Percentiles rank a stretch among this genome's conserved stretches.
Evolutionary conservation across 1,139 yeast genomes (phyloP).

Genomic region (Kodamaea suecica): DNA sequence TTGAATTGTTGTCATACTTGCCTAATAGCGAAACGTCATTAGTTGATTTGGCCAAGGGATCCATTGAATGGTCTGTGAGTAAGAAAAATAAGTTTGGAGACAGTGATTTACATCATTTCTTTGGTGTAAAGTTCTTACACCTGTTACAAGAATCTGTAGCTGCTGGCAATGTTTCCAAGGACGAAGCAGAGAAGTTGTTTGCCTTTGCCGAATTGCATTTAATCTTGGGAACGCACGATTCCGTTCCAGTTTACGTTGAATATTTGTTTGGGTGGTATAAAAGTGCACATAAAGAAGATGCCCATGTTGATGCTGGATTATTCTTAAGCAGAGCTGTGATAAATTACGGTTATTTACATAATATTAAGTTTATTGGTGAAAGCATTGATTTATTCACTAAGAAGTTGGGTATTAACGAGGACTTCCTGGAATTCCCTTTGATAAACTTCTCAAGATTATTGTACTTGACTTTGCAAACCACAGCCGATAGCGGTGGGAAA

Average conservation of each 20-base stretch:
- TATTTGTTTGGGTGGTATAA: constrained; percentile 58
- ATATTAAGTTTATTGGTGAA: constrained; percentile 55
- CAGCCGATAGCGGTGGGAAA: constrained; percentile 44
- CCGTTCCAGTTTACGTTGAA: constrained; percentile 51
- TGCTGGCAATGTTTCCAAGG: constrained; percentile 12
- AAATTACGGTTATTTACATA: constrained; percentile 64
- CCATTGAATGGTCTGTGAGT: constrained; percentile 62
- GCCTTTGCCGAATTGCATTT: constrained; percentile 54
- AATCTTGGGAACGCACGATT: constrained; percentile 63
- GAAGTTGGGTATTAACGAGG: constrained; percentile 17
- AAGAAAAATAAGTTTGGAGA: constrained; percentile 61
- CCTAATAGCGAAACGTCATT: constrained; percentile 68
- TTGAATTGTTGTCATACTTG: constrained; percentile 43
- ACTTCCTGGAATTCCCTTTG: constrained; percentile 25
- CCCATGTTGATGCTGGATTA: constrained; percentile 51
- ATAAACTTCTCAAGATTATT: constrained; percentile 71
- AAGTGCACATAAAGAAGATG: constrained; percentile 24
- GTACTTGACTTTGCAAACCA: constrained; percentile 57
- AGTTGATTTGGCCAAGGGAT: constrained; percentile 60
- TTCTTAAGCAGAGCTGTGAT: constrained; percentile 62
- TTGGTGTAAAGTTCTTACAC: constrained; percentile 62
- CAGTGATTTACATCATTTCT: constrained; percentile 65
- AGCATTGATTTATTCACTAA: constrained; percentile 40
- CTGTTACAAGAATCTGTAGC: constrained; percentile 21
- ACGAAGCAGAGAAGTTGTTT: constrained; percentile 37